Conservation (phyloP, 169 alveolate species). For the Sarcocystis neurona region DNA sequence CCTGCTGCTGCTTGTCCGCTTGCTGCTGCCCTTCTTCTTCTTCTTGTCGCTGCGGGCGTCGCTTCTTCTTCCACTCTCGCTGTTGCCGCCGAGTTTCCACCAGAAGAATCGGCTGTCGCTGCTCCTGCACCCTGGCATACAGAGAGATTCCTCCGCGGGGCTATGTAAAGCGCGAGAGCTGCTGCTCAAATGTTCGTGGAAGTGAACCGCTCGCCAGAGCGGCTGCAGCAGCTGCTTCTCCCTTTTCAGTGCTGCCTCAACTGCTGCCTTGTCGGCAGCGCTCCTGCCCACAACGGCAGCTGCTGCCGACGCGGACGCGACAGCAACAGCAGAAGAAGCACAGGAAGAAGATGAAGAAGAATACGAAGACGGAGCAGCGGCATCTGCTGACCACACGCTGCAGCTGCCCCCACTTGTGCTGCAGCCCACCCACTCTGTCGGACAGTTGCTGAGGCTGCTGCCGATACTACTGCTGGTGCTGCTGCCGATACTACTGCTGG, state of each 20-base stretch:
- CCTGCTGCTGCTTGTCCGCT: neutral
- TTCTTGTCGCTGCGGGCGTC: neutral
- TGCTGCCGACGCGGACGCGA: neutral
- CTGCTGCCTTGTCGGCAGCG: neutral
- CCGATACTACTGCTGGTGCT: no score
- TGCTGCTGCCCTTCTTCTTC: neutral
- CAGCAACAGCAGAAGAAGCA: neutral
- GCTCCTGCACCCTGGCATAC: neutral
- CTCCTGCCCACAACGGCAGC: neutral
- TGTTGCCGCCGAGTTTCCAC: neutral
- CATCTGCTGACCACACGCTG: no score
- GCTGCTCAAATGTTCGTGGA: conserved; percentile 2
- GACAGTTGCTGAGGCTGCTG: no score
- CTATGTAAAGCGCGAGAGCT: conserved; percentile 23
- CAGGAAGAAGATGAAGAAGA: no score
- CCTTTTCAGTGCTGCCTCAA: neutral
- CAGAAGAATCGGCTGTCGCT: neutral
- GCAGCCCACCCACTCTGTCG: no score
- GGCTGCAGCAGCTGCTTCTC: neutral
- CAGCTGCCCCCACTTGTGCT: no score
- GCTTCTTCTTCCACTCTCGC: neutral
- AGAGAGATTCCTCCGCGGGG: neutral
- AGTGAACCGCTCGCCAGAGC: conserved; percentile 26
- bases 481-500: no score
- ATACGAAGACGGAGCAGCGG: no score